Evolutionary conservation across 2,329 filamentous ascomycete genomes (phyloP).

Genomic region (Chalaropsis ovoidea): DNA sequence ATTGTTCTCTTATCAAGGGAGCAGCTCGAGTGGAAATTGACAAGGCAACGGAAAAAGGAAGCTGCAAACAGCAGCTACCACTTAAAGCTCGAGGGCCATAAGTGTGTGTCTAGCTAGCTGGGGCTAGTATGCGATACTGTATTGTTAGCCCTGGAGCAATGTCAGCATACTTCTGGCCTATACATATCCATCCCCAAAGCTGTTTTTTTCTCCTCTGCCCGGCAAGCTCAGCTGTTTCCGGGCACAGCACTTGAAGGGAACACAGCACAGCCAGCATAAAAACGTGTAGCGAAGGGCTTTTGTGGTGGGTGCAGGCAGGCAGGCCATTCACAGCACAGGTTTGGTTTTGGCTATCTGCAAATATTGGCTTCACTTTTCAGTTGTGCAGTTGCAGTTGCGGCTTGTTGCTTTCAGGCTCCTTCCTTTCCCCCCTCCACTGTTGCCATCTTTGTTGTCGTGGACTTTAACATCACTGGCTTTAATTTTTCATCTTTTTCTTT

Average conservation of each 20-base stretch:
- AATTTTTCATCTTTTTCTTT: constrained; percentile 15
- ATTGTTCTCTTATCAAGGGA: background rate
- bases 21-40: background rate
- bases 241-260: background rate
- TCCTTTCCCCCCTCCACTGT: constrained; percentile 5
- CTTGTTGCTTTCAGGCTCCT: background rate
- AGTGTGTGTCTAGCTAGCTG: background rate
- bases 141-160: background rate
- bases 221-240: constrained; percentile 2
- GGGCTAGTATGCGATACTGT: background rate
- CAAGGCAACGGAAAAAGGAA: background rate
- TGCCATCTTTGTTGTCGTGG: constrained; percentile 6
- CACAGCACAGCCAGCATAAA: background rate
- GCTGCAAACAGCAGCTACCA: constrained; percentile 2
- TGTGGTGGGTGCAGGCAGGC: background rate
- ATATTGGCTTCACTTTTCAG: background rate
- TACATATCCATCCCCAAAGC: background rate
- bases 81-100: background rate
- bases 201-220: background rate
- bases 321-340: background rate
- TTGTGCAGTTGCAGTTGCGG: background rate
- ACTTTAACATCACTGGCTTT: background rate
- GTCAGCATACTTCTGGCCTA: background rate
- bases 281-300: background rate
- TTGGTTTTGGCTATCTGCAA: background rate